Conservation (phyloP, 164 flowering plant species). For the Protea cynaroides region DNA sequence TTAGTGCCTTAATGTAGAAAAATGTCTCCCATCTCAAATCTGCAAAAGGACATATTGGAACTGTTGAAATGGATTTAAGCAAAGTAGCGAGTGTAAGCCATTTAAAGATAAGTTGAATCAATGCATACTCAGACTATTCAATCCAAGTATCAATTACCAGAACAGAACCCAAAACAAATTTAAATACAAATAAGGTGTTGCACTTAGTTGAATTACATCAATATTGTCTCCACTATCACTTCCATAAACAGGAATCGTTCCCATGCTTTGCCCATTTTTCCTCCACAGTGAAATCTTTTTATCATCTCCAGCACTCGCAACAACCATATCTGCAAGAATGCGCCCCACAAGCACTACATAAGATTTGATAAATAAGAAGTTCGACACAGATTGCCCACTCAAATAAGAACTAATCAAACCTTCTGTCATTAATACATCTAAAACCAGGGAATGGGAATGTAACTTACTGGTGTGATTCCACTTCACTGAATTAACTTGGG, state of each 20-base stretch:
- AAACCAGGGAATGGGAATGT: not conserved
- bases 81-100: too few relatives aligned
- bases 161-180: conserved; percentile 1
- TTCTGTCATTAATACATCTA: not conserved
- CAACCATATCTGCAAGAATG: conserved; percentile 71
- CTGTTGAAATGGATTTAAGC: too few relatives aligned
- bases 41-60: too few relatives aligned
- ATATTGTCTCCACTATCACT: conserved; percentile 64
- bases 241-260: conserved; percentile 61
- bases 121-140: too few relatives aligned
- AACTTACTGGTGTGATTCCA: conserved; percentile 97
- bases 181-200: not conserved
- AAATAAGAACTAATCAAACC: not conserved
- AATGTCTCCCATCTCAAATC: not conserved
- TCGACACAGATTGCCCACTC: too few relatives aligned
- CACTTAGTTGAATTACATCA: conserved; percentile 39
- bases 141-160: not conserved
- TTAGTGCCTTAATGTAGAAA: not conserved
- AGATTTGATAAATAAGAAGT: too few relatives aligned
- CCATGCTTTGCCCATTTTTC: conserved; percentile 85
- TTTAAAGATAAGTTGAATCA: too few relatives aligned
- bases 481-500: conserved; percentile 71
- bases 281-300: conserved; percentile 77
- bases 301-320: conserved; percentile 97
- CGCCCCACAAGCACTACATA: not conserved